These are phyloP conservation scores for Euclidium syriacum DNA, from an alignment of 345 rosid genomes.

Conservation along the genomic window DNA sequence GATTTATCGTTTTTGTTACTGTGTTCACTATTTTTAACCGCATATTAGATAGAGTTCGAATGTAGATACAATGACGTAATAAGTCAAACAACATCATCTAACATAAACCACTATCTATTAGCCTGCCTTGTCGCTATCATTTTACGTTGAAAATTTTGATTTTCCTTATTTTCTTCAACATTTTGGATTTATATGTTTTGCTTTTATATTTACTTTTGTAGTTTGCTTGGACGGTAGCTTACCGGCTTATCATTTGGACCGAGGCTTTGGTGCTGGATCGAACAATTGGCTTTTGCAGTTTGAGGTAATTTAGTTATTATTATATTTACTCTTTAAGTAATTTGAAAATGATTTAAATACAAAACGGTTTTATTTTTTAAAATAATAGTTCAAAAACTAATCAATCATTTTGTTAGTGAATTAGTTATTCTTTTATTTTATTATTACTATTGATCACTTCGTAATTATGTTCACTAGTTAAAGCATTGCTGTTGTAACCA, in stretches of 20 bases:
- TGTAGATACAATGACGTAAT: not conserved
- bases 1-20: not conserved
- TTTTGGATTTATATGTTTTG: not conserved
- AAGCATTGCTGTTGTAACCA: slow-evolving; percentile 19
- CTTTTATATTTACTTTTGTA: slow-evolving; percentile 5
- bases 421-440: not conserved
- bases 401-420: not conserved
- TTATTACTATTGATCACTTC: slow-evolving; percentile 6
- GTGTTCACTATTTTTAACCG: not conserved
- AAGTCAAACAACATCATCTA: not conserved
- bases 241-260: slow-evolving; percentile 80
- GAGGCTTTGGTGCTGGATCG: slow-evolving; percentile 77
- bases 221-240: slow-evolving; percentile 96
- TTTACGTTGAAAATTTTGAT: not conserved
- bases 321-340: not conserved
- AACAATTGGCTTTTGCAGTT: slow-evolving; percentile 85
- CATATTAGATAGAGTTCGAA: not conserved
- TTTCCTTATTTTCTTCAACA: not conserved
- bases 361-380: not conserved
- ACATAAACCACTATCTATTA: not conserved
- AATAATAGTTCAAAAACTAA: not conserved
- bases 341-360: not conserved
- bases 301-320: slow-evolving; percentile 49
- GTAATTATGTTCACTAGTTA: not conserved
- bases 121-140: slow-evolving; percentile 2